Percentiles rank a stretch among this genome's conserved stretches.
These are phyloP conservation scores for Tephrocybe rancida DNA, from an alignment of 768 basidiomycete species.

Conservation along the genomic window DNA sequence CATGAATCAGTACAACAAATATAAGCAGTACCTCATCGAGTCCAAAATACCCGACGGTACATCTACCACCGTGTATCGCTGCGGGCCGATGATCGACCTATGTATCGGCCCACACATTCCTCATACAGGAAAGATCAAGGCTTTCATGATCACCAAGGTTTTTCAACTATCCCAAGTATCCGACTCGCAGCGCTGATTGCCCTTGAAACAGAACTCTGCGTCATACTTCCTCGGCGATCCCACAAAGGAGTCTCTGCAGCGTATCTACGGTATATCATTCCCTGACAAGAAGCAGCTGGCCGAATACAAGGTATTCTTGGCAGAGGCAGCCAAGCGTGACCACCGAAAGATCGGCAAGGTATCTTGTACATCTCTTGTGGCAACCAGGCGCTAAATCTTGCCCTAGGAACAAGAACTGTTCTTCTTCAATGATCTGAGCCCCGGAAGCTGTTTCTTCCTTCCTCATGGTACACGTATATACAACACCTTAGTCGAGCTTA, in stretches of 20 bases:
- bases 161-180: neutral
- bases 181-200: conserved; percentile 1
- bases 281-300: conserved; percentile 94
- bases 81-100: conserved; percentile 97
- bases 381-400: conserved; percentile 5
- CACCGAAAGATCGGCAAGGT: conserved; percentile 94
- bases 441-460: conserved; percentile 95
- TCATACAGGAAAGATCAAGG: conserved; percentile 97
- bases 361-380: neutral
- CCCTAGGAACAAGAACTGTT: conserved; percentile 91
- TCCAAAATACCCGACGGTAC: conserved; percentile 95
- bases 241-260: conserved; percentile 91
- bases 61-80: conserved; percentile 96
- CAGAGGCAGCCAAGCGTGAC: conserved; percentile 97
- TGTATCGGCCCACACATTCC: conserved; percentile 98
- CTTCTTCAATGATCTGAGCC: conserved; percentile 97
- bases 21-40: conserved; percentile 95
- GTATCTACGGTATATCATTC: conserved; percentile 98
- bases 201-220: conserved; percentile 75
- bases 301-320: conserved; percentile 95
- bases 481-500: conserved; percentile 87
- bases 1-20: conserved; percentile 92
- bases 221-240: conserved; percentile 97
- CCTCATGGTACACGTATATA: conserved; percentile 98
- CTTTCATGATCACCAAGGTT: conserved; percentile 95